Percentiles rank a stretch among this genome's conserved stretches.
These are phyloP conservation scores for Cokeromyces recurvatus DNA, from an alignment of 371 early-diverging fungal species.

Conservation along the genomic window DNA sequence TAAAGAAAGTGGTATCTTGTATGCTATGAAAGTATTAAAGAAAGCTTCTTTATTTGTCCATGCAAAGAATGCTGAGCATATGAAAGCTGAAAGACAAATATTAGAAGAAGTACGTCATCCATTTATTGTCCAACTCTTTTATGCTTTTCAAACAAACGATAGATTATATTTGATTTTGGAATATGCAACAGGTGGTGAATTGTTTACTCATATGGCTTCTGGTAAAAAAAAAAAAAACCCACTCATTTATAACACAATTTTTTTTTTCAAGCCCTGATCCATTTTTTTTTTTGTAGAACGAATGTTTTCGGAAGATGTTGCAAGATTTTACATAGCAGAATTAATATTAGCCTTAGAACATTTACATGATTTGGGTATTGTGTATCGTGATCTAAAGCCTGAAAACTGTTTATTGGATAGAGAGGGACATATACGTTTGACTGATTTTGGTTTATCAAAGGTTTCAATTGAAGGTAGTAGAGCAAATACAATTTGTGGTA, in stretches of 20 bases:
- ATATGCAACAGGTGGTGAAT: conserved; percentile 98
- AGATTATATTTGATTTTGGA: conserved; percentile 95
- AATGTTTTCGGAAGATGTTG: conserved; percentile 71
- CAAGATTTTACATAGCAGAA: conserved; percentile 83
- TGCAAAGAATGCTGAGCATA: conserved; percentile 66
- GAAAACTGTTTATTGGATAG: conserved; percentile 85
- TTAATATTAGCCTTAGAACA: conserved; percentile 82
- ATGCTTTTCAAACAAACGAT: conserved; percentile 89
- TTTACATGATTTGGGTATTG: conserved; percentile 80
- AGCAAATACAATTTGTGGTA: conserved; percentile 91
- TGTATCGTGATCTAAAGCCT: conserved; percentile 87
- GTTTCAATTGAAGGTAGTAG: conserved; percentile 54
- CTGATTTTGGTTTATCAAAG: conserved; percentile 92
- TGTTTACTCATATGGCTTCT: conserved; percentile 65
- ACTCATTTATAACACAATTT: too few relatives aligned
- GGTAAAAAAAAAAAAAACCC: conserved; percentile 18
- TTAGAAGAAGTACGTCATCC: conserved; percentile 77
- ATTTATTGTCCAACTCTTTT: conserved; percentile 93
- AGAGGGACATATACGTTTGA: conserved; percentile 78
- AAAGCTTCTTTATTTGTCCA: conserved; percentile 79
- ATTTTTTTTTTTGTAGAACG: conserved; percentile 52
- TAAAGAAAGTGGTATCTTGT: conserved; percentile 46
- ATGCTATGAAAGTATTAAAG: conserved; percentile 92
- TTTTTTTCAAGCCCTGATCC: background rate
- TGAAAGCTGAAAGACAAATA: conserved; percentile 72